Evolutionary conservation across 2,329 filamentous ascomycete genomes (phyloP), one percentile per base, ranked within the genome.

Genomic region (Colletotrichum lupini): DNA sequence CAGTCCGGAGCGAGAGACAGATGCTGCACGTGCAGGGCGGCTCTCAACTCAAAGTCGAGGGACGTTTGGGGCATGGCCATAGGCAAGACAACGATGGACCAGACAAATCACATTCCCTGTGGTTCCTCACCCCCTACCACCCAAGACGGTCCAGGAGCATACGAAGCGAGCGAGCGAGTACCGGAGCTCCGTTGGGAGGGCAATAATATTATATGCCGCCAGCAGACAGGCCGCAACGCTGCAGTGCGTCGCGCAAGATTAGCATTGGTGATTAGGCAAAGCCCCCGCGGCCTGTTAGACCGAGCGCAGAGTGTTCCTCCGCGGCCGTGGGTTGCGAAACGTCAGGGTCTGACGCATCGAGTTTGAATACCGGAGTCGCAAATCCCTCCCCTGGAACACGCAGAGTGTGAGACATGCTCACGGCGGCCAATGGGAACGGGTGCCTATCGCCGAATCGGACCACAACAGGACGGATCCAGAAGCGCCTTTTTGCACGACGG

Each of bases 391-490:
- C 74, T 75, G 74, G 72, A 73, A 75, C 74, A 68, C 58, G 30
- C 65, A 67, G 60, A 74, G 74, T 75, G 68, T 75, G 74, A 74
- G 74, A 73, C 68, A 69, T 66, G 72, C 57, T 28, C 26, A 30
- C 61, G 60, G 57, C 58, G 61, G 57, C 74, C 74, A 75, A 74
- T 75, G 49, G 72, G 68, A 64, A 58, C 55, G 19, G 56, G 60
- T 74, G 64, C 64, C 68, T 74, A 72, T 72, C 64, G 68, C 74
- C 72, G 74, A 74, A 74, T 73, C 72, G 74, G 72, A 74, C 74
- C 74, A 73, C 68, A 72, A 74, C 63, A 56, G 70, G 70, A 65
- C 67, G 70, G 70, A 66, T 66, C 70, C 71, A 73, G 67, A 73
- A 73, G 67, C 67, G 60, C 67, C 66, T 71, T 73, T 71, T 71